These are phyloP conservation scores for Lachnum nothofagi DNA, from an alignment of 2,329 filamentous ascomycete genomes.

Conservation along the genomic window DNA sequence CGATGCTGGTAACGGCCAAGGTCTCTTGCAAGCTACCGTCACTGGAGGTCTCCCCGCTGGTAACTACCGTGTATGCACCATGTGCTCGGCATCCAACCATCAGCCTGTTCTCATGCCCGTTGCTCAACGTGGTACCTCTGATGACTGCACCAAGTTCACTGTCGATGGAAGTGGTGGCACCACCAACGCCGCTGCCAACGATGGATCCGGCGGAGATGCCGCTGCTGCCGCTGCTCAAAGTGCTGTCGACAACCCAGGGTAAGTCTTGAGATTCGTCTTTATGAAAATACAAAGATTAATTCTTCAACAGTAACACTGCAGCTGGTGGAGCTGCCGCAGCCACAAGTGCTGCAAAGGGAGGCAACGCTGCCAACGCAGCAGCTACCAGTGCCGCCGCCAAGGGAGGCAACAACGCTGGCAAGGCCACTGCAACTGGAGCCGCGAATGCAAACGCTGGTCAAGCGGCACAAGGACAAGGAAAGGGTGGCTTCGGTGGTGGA, in stretches of 20 bases:
- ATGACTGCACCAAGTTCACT: constrained; percentile 44
- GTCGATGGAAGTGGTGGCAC: constrained; percentile 28
- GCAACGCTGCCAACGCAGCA: constrained; percentile 32
- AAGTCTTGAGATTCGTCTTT: too few species aligned
- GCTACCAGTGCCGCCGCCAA: neutral
- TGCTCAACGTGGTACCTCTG: constrained; percentile 41
- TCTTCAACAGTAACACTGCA: neutral
- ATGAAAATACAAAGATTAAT: too few species aligned
- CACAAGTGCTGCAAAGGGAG: constrained; percentile 3
- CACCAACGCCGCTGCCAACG: constrained; percentile 15
- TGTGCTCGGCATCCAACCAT: constrained; percentile 40
- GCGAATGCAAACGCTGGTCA: constrained; percentile 3
- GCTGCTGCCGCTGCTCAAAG: constrained; percentile 7
- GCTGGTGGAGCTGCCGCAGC: neutral
- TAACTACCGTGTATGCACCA: constrained; percentile 41
- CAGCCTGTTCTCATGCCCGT: constrained; percentile 41
- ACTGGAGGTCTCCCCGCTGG: constrained; percentile 39
- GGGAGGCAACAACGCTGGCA: constrained; percentile 7
- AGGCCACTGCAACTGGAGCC: constrained; percentile 11
- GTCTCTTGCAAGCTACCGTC: constrained; percentile 35
- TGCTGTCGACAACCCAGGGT: constrained; percentile 1
- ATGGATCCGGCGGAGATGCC: constrained; percentile 13
- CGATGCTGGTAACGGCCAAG: constrained; percentile 37
- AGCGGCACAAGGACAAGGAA: constrained; percentile 2
- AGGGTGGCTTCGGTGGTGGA: constrained; percentile 6